phyloP scores from a whole-genome alignment of 768 basidiomycete genomes.

The Austroboletus eburneus region DNA sequence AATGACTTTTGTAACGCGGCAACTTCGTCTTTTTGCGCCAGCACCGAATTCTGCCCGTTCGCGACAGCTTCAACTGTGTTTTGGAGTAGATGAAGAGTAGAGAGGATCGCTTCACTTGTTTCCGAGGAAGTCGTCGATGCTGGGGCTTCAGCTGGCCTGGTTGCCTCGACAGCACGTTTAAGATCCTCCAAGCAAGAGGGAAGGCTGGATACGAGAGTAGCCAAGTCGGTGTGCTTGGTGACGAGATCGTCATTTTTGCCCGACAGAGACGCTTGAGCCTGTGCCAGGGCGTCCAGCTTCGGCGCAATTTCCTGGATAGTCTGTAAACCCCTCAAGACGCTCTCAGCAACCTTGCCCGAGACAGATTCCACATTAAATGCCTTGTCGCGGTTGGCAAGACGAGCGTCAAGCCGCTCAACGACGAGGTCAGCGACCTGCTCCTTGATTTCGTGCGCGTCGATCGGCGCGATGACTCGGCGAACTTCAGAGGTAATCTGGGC shows the following conservation, averaged over 20 bases:
- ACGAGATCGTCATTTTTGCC: slow-evolving; percentile 36
- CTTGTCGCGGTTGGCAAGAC: slow-evolving; percentile 74
- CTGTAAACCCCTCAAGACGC: slow-evolving; percentile 42
- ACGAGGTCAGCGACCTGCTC: slow-evolving; percentile 88
- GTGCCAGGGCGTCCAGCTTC: slow-evolving; percentile 38
- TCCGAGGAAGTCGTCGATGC: slow-evolving; percentile 10
- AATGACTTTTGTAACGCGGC: slow-evolving; percentile 47
- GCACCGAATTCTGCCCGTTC: slow-evolving; percentile 46
- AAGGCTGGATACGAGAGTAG: slow-evolving; percentile 42
- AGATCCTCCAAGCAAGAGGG: slow-evolving; percentile 44
- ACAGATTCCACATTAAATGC: slow-evolving; percentile 59
- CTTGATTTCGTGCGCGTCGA: slow-evolving; percentile 84
- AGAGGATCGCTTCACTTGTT: slow-evolving; percentile 26
- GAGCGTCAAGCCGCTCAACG: slow-evolving; percentile 78
- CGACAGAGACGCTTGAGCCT: slow-evolving; percentile 40
- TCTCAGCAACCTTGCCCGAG: slow-evolving; percentile 51
- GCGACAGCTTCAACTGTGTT: slow-evolving; percentile 45
- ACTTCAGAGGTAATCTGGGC: slow-evolving; percentile 65
- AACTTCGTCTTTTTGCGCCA: slow-evolving; percentile 46
- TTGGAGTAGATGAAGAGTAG: slow-evolving; percentile 44
- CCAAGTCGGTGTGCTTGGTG: slow-evolving; percentile 38
- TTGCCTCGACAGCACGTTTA: slow-evolving; percentile 38
- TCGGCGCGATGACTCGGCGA: slow-evolving; percentile 63
- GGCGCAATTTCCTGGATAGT: slow-evolving; percentile 38
- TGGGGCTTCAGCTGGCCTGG: slow-evolving; percentile 16